Evolutionary conservation across 2,329 filamentous ascomycete genomes (phyloP).

Genomic region (Aspergillus brasiliensis): DNA sequence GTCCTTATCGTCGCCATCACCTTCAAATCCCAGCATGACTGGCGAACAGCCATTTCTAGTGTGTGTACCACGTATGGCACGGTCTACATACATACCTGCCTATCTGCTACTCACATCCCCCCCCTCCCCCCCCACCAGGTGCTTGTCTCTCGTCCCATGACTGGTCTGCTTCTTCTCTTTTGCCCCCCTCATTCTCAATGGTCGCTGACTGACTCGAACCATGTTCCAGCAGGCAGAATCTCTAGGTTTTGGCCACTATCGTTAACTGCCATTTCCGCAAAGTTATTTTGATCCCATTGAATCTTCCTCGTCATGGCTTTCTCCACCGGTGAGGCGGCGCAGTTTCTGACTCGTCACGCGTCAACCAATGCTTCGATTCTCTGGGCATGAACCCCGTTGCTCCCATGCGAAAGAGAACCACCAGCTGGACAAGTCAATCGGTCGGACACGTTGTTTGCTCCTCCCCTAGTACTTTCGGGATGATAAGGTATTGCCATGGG

Average conservation of each 20-base stretch:
- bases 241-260: not conserved
- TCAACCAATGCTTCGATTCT: constrained; percentile 23
- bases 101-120: not conserved
- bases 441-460: constrained; percentile 2
- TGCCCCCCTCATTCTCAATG: constrained; percentile 11
- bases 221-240: not conserved
- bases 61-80: not conserved
- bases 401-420: constrained; percentile 14
- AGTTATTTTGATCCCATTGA: not conserved
- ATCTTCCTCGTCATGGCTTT: not conserved
- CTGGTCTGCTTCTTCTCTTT: not conserved
- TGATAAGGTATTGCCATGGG: not conserved
- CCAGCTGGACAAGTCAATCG: constrained; percentile 17
- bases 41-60: not conserved
- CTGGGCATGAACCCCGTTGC: constrained; percentile 7
- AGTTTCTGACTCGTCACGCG: constrained; percentile 36
- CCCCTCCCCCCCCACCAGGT: not conserved
- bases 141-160: not conserved
- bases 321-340: constrained; percentile 2
- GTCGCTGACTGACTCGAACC: not conserved
- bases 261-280: not conserved
- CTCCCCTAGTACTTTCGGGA: not conserved
- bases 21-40: not conserved
- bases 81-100: not conserved
- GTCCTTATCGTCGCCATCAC: not conserved